Base-by-base conservation (phyloP, 495 filamentous ascomycete species). In the Penicillium salamii region DNA sequence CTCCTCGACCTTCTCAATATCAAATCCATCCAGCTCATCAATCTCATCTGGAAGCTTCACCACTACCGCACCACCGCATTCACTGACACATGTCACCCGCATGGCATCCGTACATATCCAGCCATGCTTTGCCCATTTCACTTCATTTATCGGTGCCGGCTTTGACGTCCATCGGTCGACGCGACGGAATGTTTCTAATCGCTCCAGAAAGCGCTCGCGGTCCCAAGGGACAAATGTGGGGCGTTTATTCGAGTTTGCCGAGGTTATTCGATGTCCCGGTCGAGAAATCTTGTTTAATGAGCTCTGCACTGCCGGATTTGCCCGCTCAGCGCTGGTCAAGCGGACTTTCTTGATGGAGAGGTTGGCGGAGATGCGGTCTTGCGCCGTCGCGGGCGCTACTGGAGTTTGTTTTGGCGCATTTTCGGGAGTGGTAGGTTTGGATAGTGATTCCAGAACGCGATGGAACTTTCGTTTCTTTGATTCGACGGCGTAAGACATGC, bases 41-140 rank as follows among this genome's bases (percentile, higher is more conserved):
- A 75, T 68, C 51, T 80, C 75, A 21, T 82, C 78, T 40, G 88
- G 90, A 13, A 95, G 72, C 63, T 84, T 87, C 20, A 98, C 87
- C 3, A 90, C 79, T 19, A 97, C 75, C 54, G 93, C 87, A 50
- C 83, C 81, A 51, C 83, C 83, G 63, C 93, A 97, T 4, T 91
- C 81, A 24, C 82, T 83, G 12, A 83, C 76, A 67, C 93, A 98
- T 19, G 79, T 79, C 31, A 97, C 91, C 9, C 85, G 83, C 66
- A 93, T 87, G 55, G 82, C 83, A 54, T 85, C 87, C 17, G 85
- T 80, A 62, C 92, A 97, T 2, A 83, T 77, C 93, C 93, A 98
- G 2, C 93, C 93, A 24, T 87, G 77, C 74, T 91, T 96, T 6
- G 92, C 91, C 95, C 95, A 98, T 67, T 89, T 84, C 5, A 97